Conservation (phyloP, 164 flowering plant species). For the Vitis cinerea region DNA sequence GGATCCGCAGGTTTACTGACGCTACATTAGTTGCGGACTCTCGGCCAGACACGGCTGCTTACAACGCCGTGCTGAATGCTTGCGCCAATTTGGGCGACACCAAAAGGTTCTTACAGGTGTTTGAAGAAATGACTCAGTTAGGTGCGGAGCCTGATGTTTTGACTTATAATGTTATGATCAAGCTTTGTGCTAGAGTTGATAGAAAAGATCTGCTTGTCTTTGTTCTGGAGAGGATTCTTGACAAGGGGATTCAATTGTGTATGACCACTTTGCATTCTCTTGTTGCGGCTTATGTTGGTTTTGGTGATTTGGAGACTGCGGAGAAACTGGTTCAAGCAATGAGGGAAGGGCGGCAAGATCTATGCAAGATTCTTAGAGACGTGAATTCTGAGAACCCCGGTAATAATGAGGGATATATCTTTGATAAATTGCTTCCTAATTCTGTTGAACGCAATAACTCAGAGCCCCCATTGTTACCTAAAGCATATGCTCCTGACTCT, state of each 20-base stretch:
- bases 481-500: slow-evolving; percentile 52
- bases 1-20: slow-evolving; percentile 46
- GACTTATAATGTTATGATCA: slow-evolving; percentile 86
- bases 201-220: slow-evolving; percentile 73
- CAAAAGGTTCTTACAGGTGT: slow-evolving; percentile 47
- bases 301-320: slow-evolving; percentile 75
- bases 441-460: slow-evolving; percentile 13
- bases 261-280: slow-evolving; percentile 78
- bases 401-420: slow-evolving; percentile 30
- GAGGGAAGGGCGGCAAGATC: slow-evolving; percentile 76
- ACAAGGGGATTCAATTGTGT: slow-evolving; percentile 48
- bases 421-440: slow-evolving; percentile 66
- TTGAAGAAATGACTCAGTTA: slow-evolving; percentile 78
- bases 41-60: slow-evolving; percentile 83
- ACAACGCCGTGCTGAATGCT: slow-evolving; percentile 84
- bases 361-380: slow-evolving; percentile 67
- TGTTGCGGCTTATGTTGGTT: slow-evolving; percentile 93
- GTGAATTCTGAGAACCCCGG: slow-evolving; percentile 16
- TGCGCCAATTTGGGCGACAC: slow-evolving; percentile 77
- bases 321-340: slow-evolving; percentile 85
- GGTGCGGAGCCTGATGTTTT: slow-evolving; percentile 67
- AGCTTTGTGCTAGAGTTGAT: slow-evolving; percentile 73
- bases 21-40: slow-evolving; percentile 41
- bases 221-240: slow-evolving; percentile 69
- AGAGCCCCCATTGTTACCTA: slow-evolving; percentile 67